These are phyloP conservation scores for Boletus pseudo-olivaceus DNA, from an alignment of 768 basidiomycete genomes.

Conservation along the genomic window DNA sequence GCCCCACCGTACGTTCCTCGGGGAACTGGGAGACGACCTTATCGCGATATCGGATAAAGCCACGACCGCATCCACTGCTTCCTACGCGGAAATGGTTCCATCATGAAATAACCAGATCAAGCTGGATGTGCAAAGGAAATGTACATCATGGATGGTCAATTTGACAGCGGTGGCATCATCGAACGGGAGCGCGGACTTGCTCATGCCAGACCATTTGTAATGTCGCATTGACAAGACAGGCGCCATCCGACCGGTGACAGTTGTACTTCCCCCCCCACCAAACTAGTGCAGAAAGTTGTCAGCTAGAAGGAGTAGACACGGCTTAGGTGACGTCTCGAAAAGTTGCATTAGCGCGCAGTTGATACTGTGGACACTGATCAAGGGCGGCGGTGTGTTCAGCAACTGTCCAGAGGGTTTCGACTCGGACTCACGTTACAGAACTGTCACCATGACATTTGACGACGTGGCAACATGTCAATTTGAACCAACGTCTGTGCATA, in stretches of 20 bases:
- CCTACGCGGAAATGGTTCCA: not conserved
- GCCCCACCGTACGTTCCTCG: slow-evolving; percentile 13
- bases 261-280: not conserved
- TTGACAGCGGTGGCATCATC: not conserved
- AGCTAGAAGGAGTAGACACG: not conserved
- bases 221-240: slow-evolving; percentile 6
- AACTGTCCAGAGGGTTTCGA: not conserved
- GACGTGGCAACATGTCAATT: slow-evolving; percentile 3
- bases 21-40: slow-evolving; percentile 11
- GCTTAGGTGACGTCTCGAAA: not conserved
- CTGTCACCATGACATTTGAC: not conserved
- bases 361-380: not conserved
- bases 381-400: not conserved
- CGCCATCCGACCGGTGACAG: slow-evolving; percentile 3
- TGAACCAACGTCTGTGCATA: not conserved
- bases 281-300: not conserved
- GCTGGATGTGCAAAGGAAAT: not conserved
- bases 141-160: not conserved
- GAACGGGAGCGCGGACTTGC: not conserved
- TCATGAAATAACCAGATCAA: not conserved
- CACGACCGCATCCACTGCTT: not conserved
- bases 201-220: not conserved
- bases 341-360: not conserved
- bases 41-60: slow-evolving; percentile 14
- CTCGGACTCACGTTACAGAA: not conserved